Percentiles rank a stretch among this genome's conserved stretches.
These are phyloP conservation scores for Chaetothyriales sp. DNA, from an alignment of 2,329 filamentous ascomycete genomes.

Conservation along the genomic window DNA sequence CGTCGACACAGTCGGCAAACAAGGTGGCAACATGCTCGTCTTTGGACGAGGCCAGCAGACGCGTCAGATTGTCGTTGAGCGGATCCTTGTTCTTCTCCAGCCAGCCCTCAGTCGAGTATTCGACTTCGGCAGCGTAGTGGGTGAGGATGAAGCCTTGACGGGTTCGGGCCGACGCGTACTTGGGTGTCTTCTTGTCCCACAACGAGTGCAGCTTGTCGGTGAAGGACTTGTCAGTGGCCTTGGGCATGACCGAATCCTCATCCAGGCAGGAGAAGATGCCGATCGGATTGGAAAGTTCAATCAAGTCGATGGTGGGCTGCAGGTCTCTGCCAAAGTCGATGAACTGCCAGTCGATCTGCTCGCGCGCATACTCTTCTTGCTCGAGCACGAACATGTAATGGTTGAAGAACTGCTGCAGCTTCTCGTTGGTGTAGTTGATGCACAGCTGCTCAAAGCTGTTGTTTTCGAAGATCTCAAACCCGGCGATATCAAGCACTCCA, in stretches of 20 bases:
- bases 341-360: conserved; percentile 99
- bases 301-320: conserved; percentile 93
- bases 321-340: conserved; percentile 96
- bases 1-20: conserved; percentile 75
- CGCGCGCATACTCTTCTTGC: conserved; percentile 91
- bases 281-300: conserved; percentile 89
- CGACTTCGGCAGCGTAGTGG: conserved; percentile 93
- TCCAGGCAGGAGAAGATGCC: conserved; percentile 97
- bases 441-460: conserved; percentile 99
- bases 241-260: conserved; percentile 97
- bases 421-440: conserved; percentile 99
- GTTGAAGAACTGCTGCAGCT: conserved; percentile 98
- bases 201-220: conserved; percentile 93
- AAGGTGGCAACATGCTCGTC: conserved; percentile 71
- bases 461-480: conserved; percentile 95
- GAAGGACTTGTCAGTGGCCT: conserved; percentile 91
- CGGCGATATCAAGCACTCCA: conserved; percentile 94
- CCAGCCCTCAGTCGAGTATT: conserved; percentile 91
- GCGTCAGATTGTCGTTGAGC: conserved; percentile 89
- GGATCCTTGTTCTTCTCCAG: conserved; percentile 99
- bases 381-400: conserved; percentile 99
- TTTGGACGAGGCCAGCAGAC: conserved; percentile 65
- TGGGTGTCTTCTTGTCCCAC: conserved; percentile 90
- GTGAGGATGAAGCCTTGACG: conserved; percentile 90
- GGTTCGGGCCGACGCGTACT: conserved; percentile 77